phyloP scores from a whole-genome alignment of 768 basidiomycete genomes.

The Atractiella rhizophila region DNA sequence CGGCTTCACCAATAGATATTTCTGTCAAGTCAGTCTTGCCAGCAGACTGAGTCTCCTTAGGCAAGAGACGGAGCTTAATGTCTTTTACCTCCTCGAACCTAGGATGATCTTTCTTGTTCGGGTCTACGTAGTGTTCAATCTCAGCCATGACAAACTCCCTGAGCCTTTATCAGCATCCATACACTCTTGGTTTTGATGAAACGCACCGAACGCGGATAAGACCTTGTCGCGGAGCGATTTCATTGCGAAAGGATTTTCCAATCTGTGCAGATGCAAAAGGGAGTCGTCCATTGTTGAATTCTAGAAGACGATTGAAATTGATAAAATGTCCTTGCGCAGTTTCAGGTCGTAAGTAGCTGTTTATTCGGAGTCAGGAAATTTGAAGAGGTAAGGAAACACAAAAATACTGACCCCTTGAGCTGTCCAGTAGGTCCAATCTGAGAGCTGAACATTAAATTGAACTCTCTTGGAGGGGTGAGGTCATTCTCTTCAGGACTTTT shows the following conservation, averaged over 20 bases:
- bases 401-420: slow-evolving; percentile 49
- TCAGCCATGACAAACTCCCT: slow-evolving; percentile 97
- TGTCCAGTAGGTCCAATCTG: slow-evolving; percentile 95
- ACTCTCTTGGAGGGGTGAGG: slow-evolving; percentile 72
- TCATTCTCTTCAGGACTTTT: slow-evolving; percentile 76
- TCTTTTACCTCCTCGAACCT: slow-evolving; percentile 61
- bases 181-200: background rate
- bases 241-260: slow-evolving; percentile 86
- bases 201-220: slow-evolving; percentile 60
- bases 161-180: background rate
- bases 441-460: slow-evolving; percentile 96
- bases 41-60: slow-evolving; percentile 53
- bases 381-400: background rate
- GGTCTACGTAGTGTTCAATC: slow-evolving; percentile 97
- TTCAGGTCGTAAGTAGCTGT: slow-evolving; percentile 79
- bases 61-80: slow-evolving; percentile 46
- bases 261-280: slow-evolving; percentile 96
- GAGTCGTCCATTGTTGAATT: slow-evolving; percentile 89
- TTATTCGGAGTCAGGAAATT: background rate
- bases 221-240: slow-evolving; percentile 89
- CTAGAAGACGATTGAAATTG: slow-evolving; percentile 86
- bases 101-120: slow-evolving; percentile 60
- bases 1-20: slow-evolving; percentile 70
- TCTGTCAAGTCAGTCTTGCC: slow-evolving; percentile 39
- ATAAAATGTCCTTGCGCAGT: slow-evolving; percentile 97